These are phyloP conservation scores for Paramecium biaurelia DNA, from an alignment of 73 alveolate species.

Conservation along the genomic window DNA sequence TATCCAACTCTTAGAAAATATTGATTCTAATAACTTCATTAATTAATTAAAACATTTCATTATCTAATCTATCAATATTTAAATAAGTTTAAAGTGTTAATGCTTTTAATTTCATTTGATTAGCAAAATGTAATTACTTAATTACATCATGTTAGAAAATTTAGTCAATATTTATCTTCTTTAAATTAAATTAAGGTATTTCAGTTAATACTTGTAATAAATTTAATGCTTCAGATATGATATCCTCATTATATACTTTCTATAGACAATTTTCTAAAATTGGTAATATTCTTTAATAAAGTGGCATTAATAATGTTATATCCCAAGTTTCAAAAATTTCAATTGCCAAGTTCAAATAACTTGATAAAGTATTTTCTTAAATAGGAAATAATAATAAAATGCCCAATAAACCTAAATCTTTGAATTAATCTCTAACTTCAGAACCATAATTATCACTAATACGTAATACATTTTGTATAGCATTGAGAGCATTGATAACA, in stretches of 20 bases:
- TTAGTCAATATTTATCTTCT: not conserved
- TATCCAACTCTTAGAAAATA: not conserved
- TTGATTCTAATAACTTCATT: not conserved
- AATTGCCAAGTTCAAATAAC: not conserved
- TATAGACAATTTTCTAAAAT: not conserved
- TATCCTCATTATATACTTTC: not conserved
- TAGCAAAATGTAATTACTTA: not conserved
- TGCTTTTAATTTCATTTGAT: not conserved
- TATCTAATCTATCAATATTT: not conserved
- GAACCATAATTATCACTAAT: slow-evolving; percentile 6
- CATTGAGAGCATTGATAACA: not conserved
- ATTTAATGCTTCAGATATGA: not conserved
- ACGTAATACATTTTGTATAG: not conserved
- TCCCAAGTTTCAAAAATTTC: slow-evolving; percentile 48
- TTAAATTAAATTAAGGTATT: not conserved
- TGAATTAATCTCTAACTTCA: not conserved
- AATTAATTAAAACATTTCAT: not conserved
- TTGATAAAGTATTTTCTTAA: not conserved
- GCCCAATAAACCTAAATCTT: not conserved
- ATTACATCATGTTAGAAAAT: not conserved
- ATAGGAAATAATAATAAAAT: not conserved
- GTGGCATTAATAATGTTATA: not conserved
- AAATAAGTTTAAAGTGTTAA: not conserved
- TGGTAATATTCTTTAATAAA: not conserved
- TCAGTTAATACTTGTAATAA: not conserved